Conservation (phyloP, 2,329 filamentous ascomycete species). For the Microdochium nivale region DNA sequence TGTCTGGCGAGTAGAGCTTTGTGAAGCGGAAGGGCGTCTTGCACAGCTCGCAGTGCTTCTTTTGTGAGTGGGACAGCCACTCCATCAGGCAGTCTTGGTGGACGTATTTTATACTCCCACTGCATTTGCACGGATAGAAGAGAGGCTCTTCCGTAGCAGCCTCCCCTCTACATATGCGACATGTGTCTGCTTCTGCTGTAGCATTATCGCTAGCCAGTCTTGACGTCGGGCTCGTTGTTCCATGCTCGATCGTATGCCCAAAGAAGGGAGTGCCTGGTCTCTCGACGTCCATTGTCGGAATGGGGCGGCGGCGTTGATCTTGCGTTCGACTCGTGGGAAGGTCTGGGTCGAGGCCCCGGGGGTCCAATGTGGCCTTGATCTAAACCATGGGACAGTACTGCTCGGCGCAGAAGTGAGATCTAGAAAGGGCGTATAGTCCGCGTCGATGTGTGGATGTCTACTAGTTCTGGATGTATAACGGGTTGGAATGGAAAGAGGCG, state of each 20-base stretch:
- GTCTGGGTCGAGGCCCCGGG: neutral
- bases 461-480: too few relatives aligned
- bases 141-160: constrained; percentile 74
- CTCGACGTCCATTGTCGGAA: neutral
- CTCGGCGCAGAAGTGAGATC: too few relatives aligned
- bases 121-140: constrained; percentile 98
- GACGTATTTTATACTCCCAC: constrained; percentile 96
- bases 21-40: constrained; percentile 98
- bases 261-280: neutral
- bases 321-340: neutral
- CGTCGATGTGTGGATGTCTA: too few relatives aligned
- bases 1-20: constrained; percentile 89
- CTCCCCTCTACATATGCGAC: constrained; percentile 92
- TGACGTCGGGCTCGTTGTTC: neutral
- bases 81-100: constrained; percentile 98
- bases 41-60: constrained; percentile 99
- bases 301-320: neutral
- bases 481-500: too few relatives aligned
- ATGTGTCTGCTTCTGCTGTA: constrained; percentile 63
- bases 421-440: too few relatives aligned
- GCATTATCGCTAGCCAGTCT: constrained; percentile 10
- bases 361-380: neutral
- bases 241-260: neutral
- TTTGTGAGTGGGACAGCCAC: constrained; percentile 97
- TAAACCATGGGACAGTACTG: neutral